These are phyloP conservation scores for Crithidia bombi DNA, from an alignment of 208 protist species.

Conservation along the genomic window DNA sequence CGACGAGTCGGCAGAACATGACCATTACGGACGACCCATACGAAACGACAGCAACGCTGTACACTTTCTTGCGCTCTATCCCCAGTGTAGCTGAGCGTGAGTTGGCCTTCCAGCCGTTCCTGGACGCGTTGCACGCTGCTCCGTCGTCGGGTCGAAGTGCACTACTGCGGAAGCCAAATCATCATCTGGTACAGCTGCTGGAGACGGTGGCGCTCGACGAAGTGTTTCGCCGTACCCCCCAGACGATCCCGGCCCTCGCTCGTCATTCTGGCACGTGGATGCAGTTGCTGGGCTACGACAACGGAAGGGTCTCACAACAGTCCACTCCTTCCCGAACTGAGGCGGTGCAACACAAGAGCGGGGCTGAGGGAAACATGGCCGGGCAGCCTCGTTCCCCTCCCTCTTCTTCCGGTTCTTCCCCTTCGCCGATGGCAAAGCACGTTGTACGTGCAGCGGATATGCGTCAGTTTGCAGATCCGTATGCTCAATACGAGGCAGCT, in stretches of 20 bases:
- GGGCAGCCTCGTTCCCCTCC: too few species aligned
- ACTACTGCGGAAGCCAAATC: slow-evolving; percentile 33
- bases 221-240: slow-evolving; percentile 51
- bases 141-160: slow-evolving; percentile 27
- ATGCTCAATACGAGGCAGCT: slow-evolving; percentile 22
- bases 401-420: not conserved
- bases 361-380: too few species aligned
- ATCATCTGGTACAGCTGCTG: slow-evolving; percentile 44
- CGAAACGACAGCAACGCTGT: slow-evolving; percentile 63
- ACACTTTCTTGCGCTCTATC: slow-evolving; percentile 81
- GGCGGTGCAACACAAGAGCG: not conserved
- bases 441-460: slow-evolving; percentile 20
- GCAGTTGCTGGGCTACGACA: slow-evolving; percentile 17
- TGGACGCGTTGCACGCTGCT: slow-evolving; percentile 33
- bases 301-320: not conserved
- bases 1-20: slow-evolving; percentile 50
- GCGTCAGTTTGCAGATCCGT: slow-evolving; percentile 26
- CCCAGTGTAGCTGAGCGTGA: slow-evolving; percentile 51
- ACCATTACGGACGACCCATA: slow-evolving; percentile 54
- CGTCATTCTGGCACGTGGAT: slow-evolving; percentile 25
- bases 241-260: slow-evolving; percentile 43
- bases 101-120: slow-evolving; percentile 57
- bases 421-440: not conserved
- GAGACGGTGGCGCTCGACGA: slow-evolving; percentile 48
- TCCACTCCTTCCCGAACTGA: not conserved